These are phyloP conservation scores for Botrytis aclada DNA, from an alignment of 2,329 filamentous ascomycete species.

Conservation along the genomic window DNA sequence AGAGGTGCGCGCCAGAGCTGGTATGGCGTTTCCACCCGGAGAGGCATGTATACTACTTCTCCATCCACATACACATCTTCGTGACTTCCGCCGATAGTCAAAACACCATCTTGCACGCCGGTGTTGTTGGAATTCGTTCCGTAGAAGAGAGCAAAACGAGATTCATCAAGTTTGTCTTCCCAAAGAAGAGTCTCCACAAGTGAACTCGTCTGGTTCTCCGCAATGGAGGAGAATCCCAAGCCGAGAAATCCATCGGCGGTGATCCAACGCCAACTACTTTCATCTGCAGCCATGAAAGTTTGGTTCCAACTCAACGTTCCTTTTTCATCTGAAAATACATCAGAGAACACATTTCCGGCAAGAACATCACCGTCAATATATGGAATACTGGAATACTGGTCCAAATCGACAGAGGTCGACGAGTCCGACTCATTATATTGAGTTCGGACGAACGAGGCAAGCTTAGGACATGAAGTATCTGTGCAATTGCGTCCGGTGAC, in stretches of 20 bases:
- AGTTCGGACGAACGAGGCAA: neutral
- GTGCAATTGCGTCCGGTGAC: neutral
- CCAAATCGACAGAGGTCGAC: neutral
- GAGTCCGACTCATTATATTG: neutral
- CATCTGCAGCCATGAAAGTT: conserved; percentile 3
- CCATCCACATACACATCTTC: conserved; percentile 16
- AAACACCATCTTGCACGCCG: neutral
- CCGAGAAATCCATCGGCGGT: conserved; percentile 7
- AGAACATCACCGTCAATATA: neutral
- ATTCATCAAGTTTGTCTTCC: neutral
- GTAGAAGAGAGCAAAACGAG: conserved; percentile 13
- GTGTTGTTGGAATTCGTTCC: neutral
- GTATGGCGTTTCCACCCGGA: neutral
- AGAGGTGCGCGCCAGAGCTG: conserved; percentile 1
- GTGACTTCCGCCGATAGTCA: conserved; percentile 11
- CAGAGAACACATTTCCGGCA: neutral
- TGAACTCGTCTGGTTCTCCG: neutral
- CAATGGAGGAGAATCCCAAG: conserved; percentile 14
- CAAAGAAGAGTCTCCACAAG: conserved; percentile 11
- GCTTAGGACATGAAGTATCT: neutral
- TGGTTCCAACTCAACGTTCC: conserved; percentile 7
- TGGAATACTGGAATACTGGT: neutral
- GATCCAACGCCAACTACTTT: neutral
- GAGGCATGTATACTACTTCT: neutral
- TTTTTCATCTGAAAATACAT: neutral